These are phyloP conservation scores for Osmozyma mogii DNA, from an alignment of 805 yeast species.

Conservation along the genomic window DNA sequence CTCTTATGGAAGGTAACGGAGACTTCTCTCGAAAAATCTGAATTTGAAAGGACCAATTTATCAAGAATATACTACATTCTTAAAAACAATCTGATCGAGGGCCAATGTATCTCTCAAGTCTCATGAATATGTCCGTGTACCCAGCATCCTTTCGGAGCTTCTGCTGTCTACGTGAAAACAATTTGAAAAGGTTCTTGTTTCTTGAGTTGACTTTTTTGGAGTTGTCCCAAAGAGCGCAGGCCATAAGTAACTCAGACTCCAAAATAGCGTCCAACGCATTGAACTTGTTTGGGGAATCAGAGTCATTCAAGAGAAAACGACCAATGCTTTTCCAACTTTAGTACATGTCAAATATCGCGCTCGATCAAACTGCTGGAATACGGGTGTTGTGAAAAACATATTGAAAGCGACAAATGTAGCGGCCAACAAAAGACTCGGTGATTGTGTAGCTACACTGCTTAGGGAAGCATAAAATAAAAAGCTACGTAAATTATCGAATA, in stretches of 20 bases:
- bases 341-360: constrained; percentile 1
- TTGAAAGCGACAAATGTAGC: constrained; percentile 24
- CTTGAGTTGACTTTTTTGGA: constrained; percentile 39
- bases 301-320: neutral
- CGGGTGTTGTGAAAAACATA: constrained; percentile 23
- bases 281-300: constrained; percentile 2
- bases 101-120: constrained; percentile 39
- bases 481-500: too few relatives aligned
- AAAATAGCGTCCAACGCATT: constrained; percentile 13
- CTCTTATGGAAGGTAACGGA: too few relatives aligned
- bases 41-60: too few relatives aligned
- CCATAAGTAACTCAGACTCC: constrained; percentile 26
- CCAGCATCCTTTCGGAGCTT: constrained; percentile 43
- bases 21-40: too few relatives aligned
- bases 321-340: neutral
- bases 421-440: constrained; percentile 21
- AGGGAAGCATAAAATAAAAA: too few relatives aligned
- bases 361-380: constrained; percentile 13
- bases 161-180: constrained; percentile 52
- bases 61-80: constrained; percentile 38
- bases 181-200: constrained; percentile 34
- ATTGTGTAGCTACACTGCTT: too few relatives aligned
- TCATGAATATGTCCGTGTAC: constrained; percentile 44
- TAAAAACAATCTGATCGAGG: constrained; percentile 42
- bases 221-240: constrained; percentile 39